A percentile compares a stretch with the other conserved stretches of the same genome.
These are phyloP conservation scores for Salmacisia buchloeana DNA, from an alignment of 1,284 basidiomycete species.

Conservation along the genomic window DNA sequence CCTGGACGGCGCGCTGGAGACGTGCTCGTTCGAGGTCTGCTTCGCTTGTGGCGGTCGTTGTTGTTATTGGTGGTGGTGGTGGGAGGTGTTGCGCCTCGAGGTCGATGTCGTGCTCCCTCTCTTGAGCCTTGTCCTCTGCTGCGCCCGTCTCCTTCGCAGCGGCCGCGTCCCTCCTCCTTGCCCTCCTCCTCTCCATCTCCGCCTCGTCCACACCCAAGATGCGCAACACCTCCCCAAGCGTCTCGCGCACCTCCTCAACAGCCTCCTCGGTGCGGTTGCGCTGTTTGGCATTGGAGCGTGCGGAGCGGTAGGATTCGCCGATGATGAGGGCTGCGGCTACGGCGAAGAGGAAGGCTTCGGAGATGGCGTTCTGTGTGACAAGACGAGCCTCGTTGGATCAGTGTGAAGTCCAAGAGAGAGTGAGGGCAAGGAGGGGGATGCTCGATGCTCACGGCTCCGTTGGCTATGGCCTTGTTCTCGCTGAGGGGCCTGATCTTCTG, in stretches of 20 bases:
- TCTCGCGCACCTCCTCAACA: conserved; percentile 26
- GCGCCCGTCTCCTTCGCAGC: too few relatives aligned
- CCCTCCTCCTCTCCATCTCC: conserved; percentile 12
- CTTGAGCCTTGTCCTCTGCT: too few relatives aligned
- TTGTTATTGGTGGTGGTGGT: background rate
- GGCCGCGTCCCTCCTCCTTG: background rate
- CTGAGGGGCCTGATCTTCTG: conserved; percentile 40
- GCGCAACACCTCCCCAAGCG: conserved; percentile 23
- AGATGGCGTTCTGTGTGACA: conserved; percentile 45
- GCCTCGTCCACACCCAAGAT: conserved; percentile 26
- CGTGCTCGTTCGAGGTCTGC: conserved; percentile 23
- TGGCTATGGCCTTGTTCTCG: conserved; percentile 32
- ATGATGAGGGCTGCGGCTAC: conserved; percentile 45
- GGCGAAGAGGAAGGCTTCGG: conserved; percentile 45
- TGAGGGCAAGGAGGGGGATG: conserved; percentile 5
- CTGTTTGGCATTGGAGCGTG: conserved; percentile 37
- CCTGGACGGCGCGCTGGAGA: conserved; percentile 29
- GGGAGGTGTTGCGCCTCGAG: background rate
- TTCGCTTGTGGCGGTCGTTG: background rate
- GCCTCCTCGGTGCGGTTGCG: conserved; percentile 38
- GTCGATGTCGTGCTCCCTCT: background rate
- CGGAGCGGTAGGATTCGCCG: conserved; percentile 42
- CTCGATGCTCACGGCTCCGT: conserved; percentile 3
- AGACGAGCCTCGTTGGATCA: too few relatives aligned
- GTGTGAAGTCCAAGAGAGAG: background rate